Evolutionary conservation across 2,329 filamentous ascomycete species (phyloP).

Genomic region (Trichoderma sp.): DNA sequence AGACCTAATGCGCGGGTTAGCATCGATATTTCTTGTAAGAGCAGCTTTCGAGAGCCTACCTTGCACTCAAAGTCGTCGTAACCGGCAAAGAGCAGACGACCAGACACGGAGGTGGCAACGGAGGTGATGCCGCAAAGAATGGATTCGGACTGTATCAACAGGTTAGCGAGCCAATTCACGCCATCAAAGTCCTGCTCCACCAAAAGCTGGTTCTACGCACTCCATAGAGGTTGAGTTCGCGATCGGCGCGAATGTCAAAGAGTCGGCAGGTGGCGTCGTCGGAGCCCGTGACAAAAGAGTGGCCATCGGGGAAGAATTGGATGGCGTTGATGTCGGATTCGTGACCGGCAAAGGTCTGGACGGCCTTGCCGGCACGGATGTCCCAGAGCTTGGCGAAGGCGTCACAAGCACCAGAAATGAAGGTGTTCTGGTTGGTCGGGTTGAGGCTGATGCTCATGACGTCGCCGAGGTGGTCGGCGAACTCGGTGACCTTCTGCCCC

Average conservation of each 20-base stretch:
- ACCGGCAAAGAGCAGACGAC: conserved; percentile 89
- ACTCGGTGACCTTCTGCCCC: conserved; percentile 94
- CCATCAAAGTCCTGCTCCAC: not conserved
- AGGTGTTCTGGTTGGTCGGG: conserved; percentile 98
- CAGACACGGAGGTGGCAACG: conserved; percentile 95
- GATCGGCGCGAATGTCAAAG: conserved; percentile 95
- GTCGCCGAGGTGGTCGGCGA: conserved; percentile 95
- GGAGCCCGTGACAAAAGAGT: conserved; percentile 96
- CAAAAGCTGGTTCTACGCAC: conserved; percentile 48
- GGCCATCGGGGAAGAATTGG: conserved; percentile 98
- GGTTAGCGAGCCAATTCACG: conserved; percentile 30
- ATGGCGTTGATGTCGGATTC: conserved; percentile 99
- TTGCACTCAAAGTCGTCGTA: conserved; percentile 99
- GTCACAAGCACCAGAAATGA: conserved; percentile 98
- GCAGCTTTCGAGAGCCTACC: conserved; percentile 56
- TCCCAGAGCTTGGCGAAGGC: conserved; percentile 99
- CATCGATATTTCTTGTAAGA: not conserved
- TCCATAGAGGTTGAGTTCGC: conserved; percentile 70
- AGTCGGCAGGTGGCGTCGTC: conserved; percentile 96
- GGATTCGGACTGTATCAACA: conserved; percentile 74
- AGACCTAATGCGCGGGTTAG: conserved; percentile 66
- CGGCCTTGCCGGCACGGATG: conserved; percentile 95
- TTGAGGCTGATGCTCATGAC: conserved; percentile 99
- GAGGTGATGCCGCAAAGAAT: conserved; percentile 98
- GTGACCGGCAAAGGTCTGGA: conserved; percentile 97